A percentile compares a stretch with the other conserved stretches of the same genome.
phyloP scores from a whole-genome alignment of 352 stramenopile genomes.

The Phytophthora cryptogea region DNA sequence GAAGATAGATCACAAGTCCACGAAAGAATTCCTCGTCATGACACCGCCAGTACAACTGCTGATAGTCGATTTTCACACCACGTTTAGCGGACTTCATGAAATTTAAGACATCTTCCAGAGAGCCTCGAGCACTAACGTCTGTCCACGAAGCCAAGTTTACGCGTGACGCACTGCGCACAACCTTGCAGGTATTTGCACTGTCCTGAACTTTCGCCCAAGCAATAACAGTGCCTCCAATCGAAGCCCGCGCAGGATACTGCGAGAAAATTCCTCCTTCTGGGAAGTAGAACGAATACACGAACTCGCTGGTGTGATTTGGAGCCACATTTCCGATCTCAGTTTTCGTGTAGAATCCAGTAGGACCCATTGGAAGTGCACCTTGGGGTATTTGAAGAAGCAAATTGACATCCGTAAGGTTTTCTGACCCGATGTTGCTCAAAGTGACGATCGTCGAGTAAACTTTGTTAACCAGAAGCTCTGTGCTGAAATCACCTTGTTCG shows the following conservation, averaged over 20 bases:
- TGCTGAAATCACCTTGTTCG: constrained; percentile 18
- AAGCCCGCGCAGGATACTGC: constrained; percentile 58
- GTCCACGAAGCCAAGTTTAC: constrained; percentile 66
- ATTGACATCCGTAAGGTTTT: constrained; percentile 37
- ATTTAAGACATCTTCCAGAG: constrained; percentile 46
- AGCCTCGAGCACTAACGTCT: constrained; percentile 54
- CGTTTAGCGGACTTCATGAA: constrained; percentile 33
- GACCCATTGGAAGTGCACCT: constrained; percentile 50
- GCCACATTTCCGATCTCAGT: constrained; percentile 41
- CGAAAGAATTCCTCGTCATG: constrained; percentile 44
- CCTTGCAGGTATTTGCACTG: constrained; percentile 19
- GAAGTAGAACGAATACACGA: constrained; percentile 68
- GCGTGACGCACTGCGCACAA: constrained; percentile 32
- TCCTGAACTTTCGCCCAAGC: constrained; percentile 37
- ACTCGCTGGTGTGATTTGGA: constrained; percentile 46
- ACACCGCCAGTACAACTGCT: constrained; percentile 50
- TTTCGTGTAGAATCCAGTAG: constrained; percentile 52
- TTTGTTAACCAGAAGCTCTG: constrained; percentile 56
- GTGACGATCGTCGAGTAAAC: constrained; percentile 57
- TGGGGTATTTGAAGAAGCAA: constrained; percentile 72
- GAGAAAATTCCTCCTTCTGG: constrained; percentile 44
- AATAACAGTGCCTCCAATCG: constrained; percentile 42
- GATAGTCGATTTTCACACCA: constrained; percentile 36
- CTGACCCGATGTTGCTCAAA: constrained; percentile 58
- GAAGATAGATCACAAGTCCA: constrained; percentile 38